Conservation (phyloP, 2,329 filamentous ascomycete species). For the Torrubiellomyces zombiae region DNA sequence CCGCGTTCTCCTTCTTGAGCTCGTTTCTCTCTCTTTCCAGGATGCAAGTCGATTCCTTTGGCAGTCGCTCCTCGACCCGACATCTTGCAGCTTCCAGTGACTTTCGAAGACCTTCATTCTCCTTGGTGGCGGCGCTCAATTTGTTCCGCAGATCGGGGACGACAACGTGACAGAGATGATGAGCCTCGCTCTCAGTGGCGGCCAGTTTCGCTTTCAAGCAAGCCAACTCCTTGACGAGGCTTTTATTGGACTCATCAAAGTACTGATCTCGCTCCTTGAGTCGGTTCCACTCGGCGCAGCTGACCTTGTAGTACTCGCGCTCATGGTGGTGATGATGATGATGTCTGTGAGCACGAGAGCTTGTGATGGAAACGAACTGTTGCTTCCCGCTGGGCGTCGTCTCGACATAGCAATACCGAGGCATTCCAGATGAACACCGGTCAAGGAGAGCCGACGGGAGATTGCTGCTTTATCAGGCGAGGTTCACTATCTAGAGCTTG, state of each 20-base stretch:
- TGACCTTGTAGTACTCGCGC: constrained; percentile 19
- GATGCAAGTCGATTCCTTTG: constrained; percentile 16
- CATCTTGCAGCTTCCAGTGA: constrained; percentile 16
- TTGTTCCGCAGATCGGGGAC: constrained; percentile 21
- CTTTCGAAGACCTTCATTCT: constrained; percentile 23
- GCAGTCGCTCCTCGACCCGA: constrained; percentile 14
- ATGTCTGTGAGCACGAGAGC: constrained; percentile 18
- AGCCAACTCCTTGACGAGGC: constrained; percentile 15
- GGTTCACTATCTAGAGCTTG: too few relatives aligned
- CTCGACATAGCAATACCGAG: constrained; percentile 20
- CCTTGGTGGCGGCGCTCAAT: constrained; percentile 17
- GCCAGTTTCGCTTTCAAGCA: constrained; percentile 19
- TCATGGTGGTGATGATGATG: constrained; percentile 14
- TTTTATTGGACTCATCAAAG: constrained; percentile 18
- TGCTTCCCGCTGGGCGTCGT: constrained; percentile 15
- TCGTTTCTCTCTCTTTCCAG: constrained; percentile 19
- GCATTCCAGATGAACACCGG: constrained; percentile 17
- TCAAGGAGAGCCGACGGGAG: too few relatives aligned
- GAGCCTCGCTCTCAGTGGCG: constrained; percentile 17
- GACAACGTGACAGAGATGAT: constrained; percentile 15
- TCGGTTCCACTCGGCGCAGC: constrained; percentile 19
- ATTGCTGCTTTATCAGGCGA: too few relatives aligned
- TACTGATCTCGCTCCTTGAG: constrained; percentile 19
- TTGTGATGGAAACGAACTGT: constrained; percentile 23
- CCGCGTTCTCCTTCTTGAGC: constrained; percentile 18